Conservation (phyloP, 164 flowering plant genomes). For the Berberis vulgaris region DNA sequence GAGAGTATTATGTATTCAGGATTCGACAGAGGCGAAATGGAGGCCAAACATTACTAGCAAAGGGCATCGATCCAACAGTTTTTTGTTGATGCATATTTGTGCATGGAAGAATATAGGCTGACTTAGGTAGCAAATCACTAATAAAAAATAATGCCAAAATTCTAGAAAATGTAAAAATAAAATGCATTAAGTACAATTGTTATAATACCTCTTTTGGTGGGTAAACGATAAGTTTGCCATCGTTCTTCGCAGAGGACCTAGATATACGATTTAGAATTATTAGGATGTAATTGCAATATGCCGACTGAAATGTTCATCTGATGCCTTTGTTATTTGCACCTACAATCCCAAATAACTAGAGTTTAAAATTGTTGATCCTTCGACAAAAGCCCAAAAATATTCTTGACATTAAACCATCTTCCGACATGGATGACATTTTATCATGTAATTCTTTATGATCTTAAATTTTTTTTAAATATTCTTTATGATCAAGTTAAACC, state of each 20-base stretch:
- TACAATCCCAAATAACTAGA: background rate
- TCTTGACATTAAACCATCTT: background rate
- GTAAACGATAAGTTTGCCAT: background rate
- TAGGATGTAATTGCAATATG: background rate
- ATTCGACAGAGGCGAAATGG: background rate
- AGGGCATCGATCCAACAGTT: background rate
- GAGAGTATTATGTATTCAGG: background rate
- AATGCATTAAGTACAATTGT: background rate
- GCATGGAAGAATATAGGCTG: background rate
- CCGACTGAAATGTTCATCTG: background rate
- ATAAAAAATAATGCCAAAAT: background rate
- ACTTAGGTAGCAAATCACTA: background rate
- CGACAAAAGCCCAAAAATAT: background rate
- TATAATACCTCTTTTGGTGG: background rate
- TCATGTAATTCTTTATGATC: no score
- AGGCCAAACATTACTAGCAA: background rate
- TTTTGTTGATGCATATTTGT: background rate
- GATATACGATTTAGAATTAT: slow-evolving; percentile 5
- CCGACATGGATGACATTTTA: no score
- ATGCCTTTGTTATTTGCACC: background rate
- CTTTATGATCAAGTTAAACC: background rate
- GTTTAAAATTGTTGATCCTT: background rate
- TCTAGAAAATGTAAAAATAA: background rate
- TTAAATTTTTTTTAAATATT: no score
- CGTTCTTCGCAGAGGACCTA: background rate